Evolutionary conservation across 2,329 filamentous ascomycete species (phyloP), one percentile per base, ranked within the genome.

Genomic region (Lasiodiplodia theobromae): DNA sequence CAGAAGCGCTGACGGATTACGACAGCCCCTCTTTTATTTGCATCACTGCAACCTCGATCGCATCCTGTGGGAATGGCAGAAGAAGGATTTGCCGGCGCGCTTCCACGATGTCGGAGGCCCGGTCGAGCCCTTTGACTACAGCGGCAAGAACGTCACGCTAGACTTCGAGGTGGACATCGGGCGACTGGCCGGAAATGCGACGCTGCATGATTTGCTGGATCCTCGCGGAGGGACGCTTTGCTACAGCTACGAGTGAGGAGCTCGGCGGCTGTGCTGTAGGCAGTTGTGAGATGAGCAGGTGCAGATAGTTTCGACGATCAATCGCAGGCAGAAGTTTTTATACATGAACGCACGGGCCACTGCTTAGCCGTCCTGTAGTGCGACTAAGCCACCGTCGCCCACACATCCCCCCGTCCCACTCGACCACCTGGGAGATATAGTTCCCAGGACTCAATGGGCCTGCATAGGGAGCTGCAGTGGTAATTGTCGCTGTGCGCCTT

Each of bases 41-140:
- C 83, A 85, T 71, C 84, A 86, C 69, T 78, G 77, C 3, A 81
- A 81, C 75, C 81, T 86, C 34, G 84, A 86, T 70, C 77, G 83
- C 2, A 73, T 79, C 4, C 85, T 79, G 75, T 84, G 82, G 82
- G 83, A 82, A 16, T 86, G 84, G 84, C 84, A 86, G 73, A 83
- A 82, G 68, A 73, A 80, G 66, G 79, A 84, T 54, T 71, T 78
- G 1, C 67, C 69, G 1, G 72, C 70, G 2, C 74, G 80, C 4
- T 70, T 79, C 0, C 69, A 73, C 23, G 74, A 82, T 51, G 76
- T 82, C 16, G 78, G 78, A 0, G 79, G 79, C 1, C 77, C 77
- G 2, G 69, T 79, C 6, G 64, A 74, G 21, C 74, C 75, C 1
- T 71, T 71, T 34, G 73, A 75, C 47, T 75, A 74, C 34, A 54